A percentile compares a stretch with the other conserved stretches of the same genome.
phyloP scores from a whole-genome alignment of 192 early-diverging fungal genomes.

The Chytriomyces sp. region DNA sequence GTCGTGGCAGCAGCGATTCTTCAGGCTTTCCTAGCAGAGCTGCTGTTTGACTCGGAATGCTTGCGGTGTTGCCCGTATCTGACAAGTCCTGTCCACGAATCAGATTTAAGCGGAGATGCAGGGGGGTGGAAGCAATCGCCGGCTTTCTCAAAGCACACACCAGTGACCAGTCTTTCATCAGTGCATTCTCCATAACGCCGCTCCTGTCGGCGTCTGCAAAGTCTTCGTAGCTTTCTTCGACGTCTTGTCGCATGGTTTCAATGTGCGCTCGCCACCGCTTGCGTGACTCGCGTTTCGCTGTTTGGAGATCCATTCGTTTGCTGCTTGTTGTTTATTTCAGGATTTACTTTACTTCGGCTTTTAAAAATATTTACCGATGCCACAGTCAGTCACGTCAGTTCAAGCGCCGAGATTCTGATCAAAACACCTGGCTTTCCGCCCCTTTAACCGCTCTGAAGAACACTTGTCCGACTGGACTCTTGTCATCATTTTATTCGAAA shows the following conservation, averaged over 20 bases:
- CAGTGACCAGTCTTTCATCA: constrained; percentile 13
- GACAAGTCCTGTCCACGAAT: neutral
- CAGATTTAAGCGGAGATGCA: too few species aligned
- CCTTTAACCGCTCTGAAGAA: too few species aligned
- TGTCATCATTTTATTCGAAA: too few species aligned
- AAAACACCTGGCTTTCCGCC: too few species aligned
- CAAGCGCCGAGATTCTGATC: too few species aligned
- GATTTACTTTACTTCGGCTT: neutral
- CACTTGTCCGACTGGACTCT: too few species aligned
- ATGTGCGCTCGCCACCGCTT: neutral
- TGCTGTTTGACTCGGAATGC: neutral
- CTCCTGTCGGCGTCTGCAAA: neutral
- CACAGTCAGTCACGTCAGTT: too few species aligned
- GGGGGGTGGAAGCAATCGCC: too few species aligned
- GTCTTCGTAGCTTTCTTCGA: neutral
- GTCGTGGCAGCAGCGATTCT: neutral
- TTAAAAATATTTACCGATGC: too few species aligned
- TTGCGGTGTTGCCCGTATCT: neutral
- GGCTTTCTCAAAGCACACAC: neutral
- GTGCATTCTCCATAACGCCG: neutral
- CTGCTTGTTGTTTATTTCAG: neutral
- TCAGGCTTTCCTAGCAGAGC: neutral
- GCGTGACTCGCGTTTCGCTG: neutral
- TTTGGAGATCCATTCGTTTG: neutral
- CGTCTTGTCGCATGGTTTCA: neutral